A percentile compares a stretch with the other conserved stretches of the same genome.
Conservation (phyloP, 169 alveolate genomes). For the Plasmodium coatneyi region DNA sequence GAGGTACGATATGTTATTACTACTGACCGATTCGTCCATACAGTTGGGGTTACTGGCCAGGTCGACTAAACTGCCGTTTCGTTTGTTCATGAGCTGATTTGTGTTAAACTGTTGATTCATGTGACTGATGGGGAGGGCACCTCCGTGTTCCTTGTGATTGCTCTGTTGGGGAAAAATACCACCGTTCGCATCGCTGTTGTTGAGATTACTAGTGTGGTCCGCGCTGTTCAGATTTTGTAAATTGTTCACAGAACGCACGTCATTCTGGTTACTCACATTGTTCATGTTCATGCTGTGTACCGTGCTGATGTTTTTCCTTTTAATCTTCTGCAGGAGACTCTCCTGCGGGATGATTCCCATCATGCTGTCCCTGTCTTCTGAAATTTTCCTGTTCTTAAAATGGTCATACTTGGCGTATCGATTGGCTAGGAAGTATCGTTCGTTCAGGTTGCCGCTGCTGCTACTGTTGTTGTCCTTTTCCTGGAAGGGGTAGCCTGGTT, state of each 20-base stretch:
- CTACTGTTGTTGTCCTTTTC: neutral
- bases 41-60: neutral
- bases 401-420: neutral
- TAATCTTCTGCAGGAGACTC: slow-evolving; percentile 43
- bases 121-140: neutral
- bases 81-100: neutral
- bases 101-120: neutral
- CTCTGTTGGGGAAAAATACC: neutral
- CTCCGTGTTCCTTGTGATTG: neutral
- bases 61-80: neutral
- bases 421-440: neutral
- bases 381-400: neutral
- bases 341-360: slow-evolving; percentile 22
- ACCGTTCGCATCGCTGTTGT: neutral
- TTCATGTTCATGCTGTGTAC: neutral
- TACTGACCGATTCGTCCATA: neutral
- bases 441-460: neutral
- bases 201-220: neutral
- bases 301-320: slow-evolving; percentile 1
- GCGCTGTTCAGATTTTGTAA: neutral
- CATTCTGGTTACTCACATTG: neutral
- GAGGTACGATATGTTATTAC: neutral
- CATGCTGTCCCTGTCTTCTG: neutral
- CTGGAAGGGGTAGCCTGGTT: neutral
- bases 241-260: neutral